Evolutionary conservation across 2,329 filamentous ascomycete genomes (phyloP).

Genomic region (Colletotrichum australisinense): DNA sequence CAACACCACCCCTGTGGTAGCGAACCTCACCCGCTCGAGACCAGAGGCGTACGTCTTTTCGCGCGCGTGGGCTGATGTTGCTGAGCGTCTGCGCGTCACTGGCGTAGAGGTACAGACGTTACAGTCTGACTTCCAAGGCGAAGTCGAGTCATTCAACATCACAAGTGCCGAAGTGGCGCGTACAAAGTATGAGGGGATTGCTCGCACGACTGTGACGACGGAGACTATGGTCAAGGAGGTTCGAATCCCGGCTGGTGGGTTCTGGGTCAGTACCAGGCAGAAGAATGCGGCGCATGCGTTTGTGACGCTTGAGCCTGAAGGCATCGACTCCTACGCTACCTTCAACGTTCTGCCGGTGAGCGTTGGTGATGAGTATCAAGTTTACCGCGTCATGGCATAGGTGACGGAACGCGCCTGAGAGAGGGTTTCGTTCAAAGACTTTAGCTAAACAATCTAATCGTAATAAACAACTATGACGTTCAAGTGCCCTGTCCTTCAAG

Average conservation of each 20-base stretch:
- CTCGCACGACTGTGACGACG: conserved; percentile 39
- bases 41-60: conserved; percentile 46
- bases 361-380: conserved; percentile 45
- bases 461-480: neutral
- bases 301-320: conserved; percentile 46
- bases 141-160: conserved; percentile 44
- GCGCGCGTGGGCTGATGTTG: conserved; percentile 42
- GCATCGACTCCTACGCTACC: conserved; percentile 46
- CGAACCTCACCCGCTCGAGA: conserved; percentile 44
- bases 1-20: conserved; percentile 41
- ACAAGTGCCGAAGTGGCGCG: conserved; percentile 37
- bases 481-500: no score
- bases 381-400: conserved; percentile 40
- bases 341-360: conserved; percentile 44
- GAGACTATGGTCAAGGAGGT: conserved; percentile 36
- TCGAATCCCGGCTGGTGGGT: conserved; percentile 43
- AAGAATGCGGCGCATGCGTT: conserved; percentile 45
- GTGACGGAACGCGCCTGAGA: no score
- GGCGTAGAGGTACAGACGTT: conserved; percentile 43
- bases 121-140: conserved; percentile 37
- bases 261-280: conserved; percentile 45
- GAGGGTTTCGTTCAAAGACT: accelerated
- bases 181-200: conserved; percentile 43
- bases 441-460: neutral
- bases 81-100: conserved; percentile 39